Percentiles rank a stretch among this genome's conserved stretches.
phyloP scores from a whole-genome alignment of 164 flowering plant species.

The Berberis thunbergii region DNA sequence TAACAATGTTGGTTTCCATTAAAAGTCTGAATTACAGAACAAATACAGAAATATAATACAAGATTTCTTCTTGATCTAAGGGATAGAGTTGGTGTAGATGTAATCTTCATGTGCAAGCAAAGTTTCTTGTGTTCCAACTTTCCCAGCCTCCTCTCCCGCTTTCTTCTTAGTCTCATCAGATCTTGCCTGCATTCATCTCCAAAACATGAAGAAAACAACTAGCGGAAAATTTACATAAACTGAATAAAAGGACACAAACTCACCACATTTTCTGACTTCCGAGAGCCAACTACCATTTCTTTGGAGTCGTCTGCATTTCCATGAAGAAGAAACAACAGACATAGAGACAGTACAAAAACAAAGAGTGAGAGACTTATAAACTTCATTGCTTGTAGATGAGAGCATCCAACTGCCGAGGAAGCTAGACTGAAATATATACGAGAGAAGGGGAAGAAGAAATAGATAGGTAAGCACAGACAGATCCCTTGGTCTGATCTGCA shows the following conservation, averaged over 20 bases:
- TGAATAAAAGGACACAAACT: background rate
- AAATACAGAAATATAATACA: background rate
- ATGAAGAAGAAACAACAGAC: conserved; percentile 6
- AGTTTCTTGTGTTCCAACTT: conserved; percentile 14
- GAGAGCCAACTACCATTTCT: conserved; percentile 10
- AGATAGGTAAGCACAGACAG: background rate
- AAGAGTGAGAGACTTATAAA: background rate
- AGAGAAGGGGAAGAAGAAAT: background rate
- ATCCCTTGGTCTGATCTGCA: background rate
- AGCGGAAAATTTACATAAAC: too few relatives aligned
- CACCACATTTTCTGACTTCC: conserved; percentile 14
- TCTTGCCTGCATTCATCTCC: conserved; percentile 14
- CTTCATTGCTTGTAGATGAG: conserved; percentile 9
- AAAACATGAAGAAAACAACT: conserved; percentile 2
- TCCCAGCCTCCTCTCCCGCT: conserved; percentile 5
- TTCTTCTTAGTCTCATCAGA: conserved; percentile 7
- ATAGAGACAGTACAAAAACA: conserved; percentile 8
- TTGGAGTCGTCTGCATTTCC: conserved; percentile 8
- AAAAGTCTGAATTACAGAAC: too few relatives aligned
- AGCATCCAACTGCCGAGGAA: background rate
- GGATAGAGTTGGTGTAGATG: conserved; percentile 31
- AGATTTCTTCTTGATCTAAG: conserved; percentile 5
- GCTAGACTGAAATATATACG: background rate
- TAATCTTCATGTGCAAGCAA: conserved; percentile 30
- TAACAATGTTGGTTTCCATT: background rate